Base-by-base conservation (phyloP, 73 alveolate genomes). In the Stentor roeselii region DNA sequence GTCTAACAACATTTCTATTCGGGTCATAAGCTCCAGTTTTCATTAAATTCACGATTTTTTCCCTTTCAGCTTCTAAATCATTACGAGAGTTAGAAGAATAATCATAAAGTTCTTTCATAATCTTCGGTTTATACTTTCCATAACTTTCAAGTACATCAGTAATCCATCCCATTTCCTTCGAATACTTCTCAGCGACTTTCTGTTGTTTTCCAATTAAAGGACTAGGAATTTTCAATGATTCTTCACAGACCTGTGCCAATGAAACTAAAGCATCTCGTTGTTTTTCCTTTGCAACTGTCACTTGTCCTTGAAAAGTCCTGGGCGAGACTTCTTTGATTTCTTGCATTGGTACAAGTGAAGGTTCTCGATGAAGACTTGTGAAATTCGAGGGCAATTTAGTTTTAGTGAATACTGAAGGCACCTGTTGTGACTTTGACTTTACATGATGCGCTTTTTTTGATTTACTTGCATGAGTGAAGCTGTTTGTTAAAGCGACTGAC, bases 1-100 rank as follows among this genome's bases (percentile, higher is more conserved):
- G 67, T 50, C 21, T 50, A 11, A 50, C 67, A 6, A 50, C 67
- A 50, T 50, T 50, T 50, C 67, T 50, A 50, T 50, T 50, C 67
- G 67, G 67, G 21, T 50, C 67, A 50, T 50, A 50, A 50, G 67
- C 67, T 50, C 67, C 67, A 50, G 67, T 50, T 50, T 50, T 50
- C 67, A 50, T 50, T 21, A 50, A 11, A 50, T 50, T 6, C 21
- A 50, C 67, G 30, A 50, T 21, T 50, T 50, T 50, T 6, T 6
- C 67, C 67, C 67, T 50, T 50, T 50, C 67, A 50, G 6, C 21
- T 21, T 50, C 67, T 50, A 50, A 50, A 50, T 50, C 67, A 6
- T 50, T 6, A 6, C 67, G 6, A 50, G 30, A 11, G 21, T 50
- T 21, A 50, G 30, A 11, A 50, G 67, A 50, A 50, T 50, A 50